A percentile compares a stretch with the other conserved stretches of the same genome.
Conservation (phyloP, 2,329 filamentous ascomycete species). For the Teratosphaeria viscida region DNA sequence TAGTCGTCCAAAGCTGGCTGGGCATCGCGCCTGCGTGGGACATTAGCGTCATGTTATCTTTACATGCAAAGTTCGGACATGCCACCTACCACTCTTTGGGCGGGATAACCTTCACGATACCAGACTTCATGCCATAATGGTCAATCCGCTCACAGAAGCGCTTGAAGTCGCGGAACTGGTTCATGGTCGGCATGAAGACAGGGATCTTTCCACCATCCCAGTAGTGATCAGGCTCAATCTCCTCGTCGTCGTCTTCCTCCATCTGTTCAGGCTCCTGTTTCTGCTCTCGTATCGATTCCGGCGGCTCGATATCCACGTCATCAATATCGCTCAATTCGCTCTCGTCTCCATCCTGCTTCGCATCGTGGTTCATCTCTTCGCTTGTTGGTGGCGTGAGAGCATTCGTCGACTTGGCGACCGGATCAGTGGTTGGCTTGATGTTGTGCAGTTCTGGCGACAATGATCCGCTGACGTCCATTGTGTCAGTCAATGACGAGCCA, state of each 20-base stretch:
- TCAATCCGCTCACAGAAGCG: constrained; percentile 85
- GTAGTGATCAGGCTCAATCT: constrained; percentile 74
- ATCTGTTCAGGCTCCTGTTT: constrained; percentile 24
- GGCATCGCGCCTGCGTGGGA: constrained; percentile 48
- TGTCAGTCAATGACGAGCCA: background rate
- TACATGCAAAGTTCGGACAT: background rate
- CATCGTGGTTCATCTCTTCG: constrained; percentile 36
- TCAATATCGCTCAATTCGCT: constrained; percentile 38
- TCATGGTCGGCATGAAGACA: constrained; percentile 91
- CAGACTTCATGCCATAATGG: constrained; percentile 91
- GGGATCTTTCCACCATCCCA: constrained; percentile 74
- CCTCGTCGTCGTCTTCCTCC: constrained; percentile 38
- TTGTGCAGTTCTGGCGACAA: constrained; percentile 17
- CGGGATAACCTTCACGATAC: constrained; percentile 91
- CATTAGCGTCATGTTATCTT: background rate
- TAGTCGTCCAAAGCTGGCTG: constrained; percentile 71
- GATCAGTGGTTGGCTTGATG: constrained; percentile 9
- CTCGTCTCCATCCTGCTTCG: constrained; percentile 31
- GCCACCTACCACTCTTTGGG: constrained; percentile 76
- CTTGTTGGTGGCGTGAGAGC: constrained; percentile 43
- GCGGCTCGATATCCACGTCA: background rate
- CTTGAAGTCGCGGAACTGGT: constrained; percentile 89
- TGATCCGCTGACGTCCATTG: constrained; percentile 7
- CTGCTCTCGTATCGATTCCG: background rate
- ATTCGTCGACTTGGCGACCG: constrained; percentile 15